phyloP scores from a whole-genome alignment of 441 rosid species.

The Jatropha podagrica region DNA sequence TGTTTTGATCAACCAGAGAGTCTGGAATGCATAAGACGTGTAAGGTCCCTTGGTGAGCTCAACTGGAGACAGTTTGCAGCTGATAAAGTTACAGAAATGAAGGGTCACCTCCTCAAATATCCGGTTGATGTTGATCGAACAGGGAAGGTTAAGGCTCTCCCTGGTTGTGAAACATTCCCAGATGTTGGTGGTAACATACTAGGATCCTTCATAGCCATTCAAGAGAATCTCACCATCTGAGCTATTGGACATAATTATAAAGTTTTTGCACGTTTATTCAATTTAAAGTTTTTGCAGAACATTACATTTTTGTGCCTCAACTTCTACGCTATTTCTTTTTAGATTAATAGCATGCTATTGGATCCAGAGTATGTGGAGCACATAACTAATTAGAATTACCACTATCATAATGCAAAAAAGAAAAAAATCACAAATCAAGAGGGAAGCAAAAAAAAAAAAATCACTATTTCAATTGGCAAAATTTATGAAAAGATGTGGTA shows the following conservation, averaged over 20 bases:
- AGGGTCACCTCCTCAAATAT: constrained; percentile 77
- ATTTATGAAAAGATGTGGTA: too few species aligned
- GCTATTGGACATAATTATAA: background rate
- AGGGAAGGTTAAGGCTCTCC: constrained; percentile 78
- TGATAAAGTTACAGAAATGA: constrained; percentile 75
- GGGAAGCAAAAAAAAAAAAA: background rate
- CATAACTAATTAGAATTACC: too few species aligned
- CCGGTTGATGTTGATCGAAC: constrained; percentile 82
- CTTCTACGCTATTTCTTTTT: background rate
- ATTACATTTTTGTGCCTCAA: too few species aligned
- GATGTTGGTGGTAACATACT: constrained; percentile 84
- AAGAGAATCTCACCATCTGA: constrained; percentile 83
- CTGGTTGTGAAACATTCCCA: constrained; percentile 65
- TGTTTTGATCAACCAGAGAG: constrained; percentile 69
- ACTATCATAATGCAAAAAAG: background rate
- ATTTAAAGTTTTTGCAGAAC: too few species aligned
- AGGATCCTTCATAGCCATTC: constrained; percentile 74
- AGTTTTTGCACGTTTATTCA: background rate
- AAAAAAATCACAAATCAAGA: too few species aligned
- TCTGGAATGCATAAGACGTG: constrained; percentile 74
- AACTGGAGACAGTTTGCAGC: constrained; percentile 78
- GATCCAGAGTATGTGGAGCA: too few species aligned
- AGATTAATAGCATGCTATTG: background rate
- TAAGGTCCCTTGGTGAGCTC: constrained; percentile 51
- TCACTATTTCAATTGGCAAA: too few species aligned